These are phyloP conservation scores for Talaromyces atroroseus DNA, from an alignment of 2,329 filamentous ascomycete genomes.

Conservation along the genomic window DNA sequence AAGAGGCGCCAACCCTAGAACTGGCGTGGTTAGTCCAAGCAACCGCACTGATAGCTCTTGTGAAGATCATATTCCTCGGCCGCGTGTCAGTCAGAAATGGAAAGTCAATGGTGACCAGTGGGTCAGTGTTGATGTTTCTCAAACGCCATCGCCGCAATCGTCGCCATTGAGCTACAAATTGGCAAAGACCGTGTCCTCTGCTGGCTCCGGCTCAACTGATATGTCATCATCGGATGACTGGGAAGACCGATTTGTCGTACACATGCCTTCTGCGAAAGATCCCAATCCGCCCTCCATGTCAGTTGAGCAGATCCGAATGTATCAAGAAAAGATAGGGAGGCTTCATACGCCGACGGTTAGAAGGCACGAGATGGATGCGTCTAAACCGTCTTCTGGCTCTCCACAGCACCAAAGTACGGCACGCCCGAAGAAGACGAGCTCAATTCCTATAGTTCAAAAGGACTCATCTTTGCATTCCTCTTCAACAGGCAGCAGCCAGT, in stretches of 20 bases:
- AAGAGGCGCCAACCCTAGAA: slow-evolving; percentile 30
- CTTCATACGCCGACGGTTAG: slow-evolving; percentile 23
- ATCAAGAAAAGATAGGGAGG: slow-evolving; percentile 30
- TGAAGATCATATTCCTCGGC: slow-evolving; percentile 12
- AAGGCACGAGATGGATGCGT: slow-evolving; percentile 13
- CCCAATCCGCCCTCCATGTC: slow-evolving; percentile 38
- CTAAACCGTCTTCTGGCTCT: slow-evolving; percentile 20
- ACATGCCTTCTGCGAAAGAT: slow-evolving; percentile 40
- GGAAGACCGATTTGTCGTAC: slow-evolving; percentile 39
- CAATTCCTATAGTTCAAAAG: slow-evolving; percentile 4
- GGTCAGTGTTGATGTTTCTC: slow-evolving; percentile 26
- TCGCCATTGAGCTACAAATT: slow-evolving; percentile 14
- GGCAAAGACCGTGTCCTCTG: slow-evolving; percentile 25
- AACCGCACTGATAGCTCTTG: slow-evolving; percentile 19
- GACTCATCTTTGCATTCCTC: background rate
- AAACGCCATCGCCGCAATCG: slow-evolving; percentile 19
- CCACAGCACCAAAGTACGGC: slow-evolving; percentile 11
- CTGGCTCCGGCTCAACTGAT: slow-evolving; percentile 24
- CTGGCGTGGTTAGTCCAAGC: slow-evolving; percentile 34
- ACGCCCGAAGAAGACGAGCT: slow-evolving; percentile 1
- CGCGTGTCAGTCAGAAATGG: slow-evolving; percentile 24
- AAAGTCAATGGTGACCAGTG: slow-evolving; percentile 32
- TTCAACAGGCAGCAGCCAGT: slow-evolving; percentile 1
- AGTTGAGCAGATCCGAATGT: slow-evolving; percentile 33
- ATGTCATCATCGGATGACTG: slow-evolving; percentile 28